Conservation (phyloP, 768 basidiomycete species). For the Leccinum imitatum region DNA sequence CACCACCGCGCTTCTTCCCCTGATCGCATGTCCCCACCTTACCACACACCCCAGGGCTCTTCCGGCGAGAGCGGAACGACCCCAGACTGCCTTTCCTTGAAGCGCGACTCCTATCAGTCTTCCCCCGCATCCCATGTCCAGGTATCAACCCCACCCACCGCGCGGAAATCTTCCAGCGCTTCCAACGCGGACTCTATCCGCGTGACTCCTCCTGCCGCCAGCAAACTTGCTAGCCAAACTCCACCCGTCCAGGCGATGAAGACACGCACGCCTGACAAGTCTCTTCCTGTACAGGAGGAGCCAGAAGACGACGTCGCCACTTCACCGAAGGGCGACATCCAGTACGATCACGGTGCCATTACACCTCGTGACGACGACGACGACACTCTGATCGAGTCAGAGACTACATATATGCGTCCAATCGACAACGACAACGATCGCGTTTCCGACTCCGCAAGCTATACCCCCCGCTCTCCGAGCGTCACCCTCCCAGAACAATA, state of each 20-base stretch:
- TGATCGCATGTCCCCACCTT: conserved; percentile 52
- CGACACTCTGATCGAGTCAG: conserved; percentile 45
- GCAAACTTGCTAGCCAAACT: conserved; percentile 49
- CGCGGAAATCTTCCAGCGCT: conserved; percentile 26
- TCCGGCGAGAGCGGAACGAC: conserved; percentile 43
- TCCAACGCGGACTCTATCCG: conserved; percentile 24
- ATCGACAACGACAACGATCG: conserved; percentile 35
- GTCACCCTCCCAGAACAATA: conserved; percentile 54
- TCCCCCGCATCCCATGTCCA: conserved; percentile 30
- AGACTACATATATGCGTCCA: conserved; percentile 33
- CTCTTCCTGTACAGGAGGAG: conserved; percentile 76
- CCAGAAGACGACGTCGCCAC: conserved; percentile 58
- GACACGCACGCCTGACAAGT: conserved; percentile 66
- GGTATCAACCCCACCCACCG: conserved; percentile 29
- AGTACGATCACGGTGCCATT: conserved; percentile 37
- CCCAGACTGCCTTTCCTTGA: conserved; percentile 42
- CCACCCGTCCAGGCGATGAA: conserved; percentile 53
- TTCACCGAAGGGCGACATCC: conserved; percentile 38
- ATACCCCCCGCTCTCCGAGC: conserved; percentile 69
- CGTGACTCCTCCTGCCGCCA: conserved; percentile 35
- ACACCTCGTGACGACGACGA: conserved; percentile 45
- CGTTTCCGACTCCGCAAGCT: conserved; percentile 52
- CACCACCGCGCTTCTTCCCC: conserved; percentile 48
- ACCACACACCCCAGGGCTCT: conserved; percentile 47
- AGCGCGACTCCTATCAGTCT: conserved; percentile 45